These are phyloP conservation scores for Hypoxylon fuscum DNA, from an alignment of 495 filamentous ascomycete species.

Conservation along the genomic window DNA sequence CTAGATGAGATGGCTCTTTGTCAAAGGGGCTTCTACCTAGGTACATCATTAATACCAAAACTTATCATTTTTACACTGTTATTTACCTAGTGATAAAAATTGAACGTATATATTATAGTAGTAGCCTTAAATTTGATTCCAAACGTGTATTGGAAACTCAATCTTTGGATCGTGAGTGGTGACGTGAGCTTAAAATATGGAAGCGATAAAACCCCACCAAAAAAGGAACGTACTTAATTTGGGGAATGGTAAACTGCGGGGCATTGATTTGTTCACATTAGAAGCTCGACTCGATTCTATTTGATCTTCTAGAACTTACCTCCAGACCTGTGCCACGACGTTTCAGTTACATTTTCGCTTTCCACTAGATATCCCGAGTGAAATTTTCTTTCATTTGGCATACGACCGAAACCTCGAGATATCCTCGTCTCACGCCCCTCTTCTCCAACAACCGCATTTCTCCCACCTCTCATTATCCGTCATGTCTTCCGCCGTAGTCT, in stretches of 20 bases:
- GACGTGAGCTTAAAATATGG: no score
- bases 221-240: not conserved
- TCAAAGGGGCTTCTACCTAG: no score
- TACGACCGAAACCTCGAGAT: constrained; percentile 3
- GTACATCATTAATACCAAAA: no score
- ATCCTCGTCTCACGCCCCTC: constrained; percentile 12
- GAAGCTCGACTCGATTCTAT: constrained; percentile 35
- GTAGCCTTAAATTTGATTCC: no score
- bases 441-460: not conserved
- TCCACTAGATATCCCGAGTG: constrained; percentile 22
- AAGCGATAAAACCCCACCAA: no score
- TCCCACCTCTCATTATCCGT: constrained; percentile 4
- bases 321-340: constrained; percentile 24
- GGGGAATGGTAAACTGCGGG: constrained; percentile 15
- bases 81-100: no score
- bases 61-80: no score
- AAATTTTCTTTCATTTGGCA: not conserved
- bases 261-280: constrained; percentile 25
- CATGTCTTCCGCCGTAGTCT: constrained; percentile 72
- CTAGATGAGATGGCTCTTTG: not conserved
- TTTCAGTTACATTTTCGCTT: constrained; percentile 47
- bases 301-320: constrained; percentile 32
- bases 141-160: no score
- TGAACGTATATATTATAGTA: no score
- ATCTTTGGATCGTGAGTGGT: no score